phyloP scores from a whole-genome alignment of 805 yeast species.

The Millerozyma miso region DNA sequence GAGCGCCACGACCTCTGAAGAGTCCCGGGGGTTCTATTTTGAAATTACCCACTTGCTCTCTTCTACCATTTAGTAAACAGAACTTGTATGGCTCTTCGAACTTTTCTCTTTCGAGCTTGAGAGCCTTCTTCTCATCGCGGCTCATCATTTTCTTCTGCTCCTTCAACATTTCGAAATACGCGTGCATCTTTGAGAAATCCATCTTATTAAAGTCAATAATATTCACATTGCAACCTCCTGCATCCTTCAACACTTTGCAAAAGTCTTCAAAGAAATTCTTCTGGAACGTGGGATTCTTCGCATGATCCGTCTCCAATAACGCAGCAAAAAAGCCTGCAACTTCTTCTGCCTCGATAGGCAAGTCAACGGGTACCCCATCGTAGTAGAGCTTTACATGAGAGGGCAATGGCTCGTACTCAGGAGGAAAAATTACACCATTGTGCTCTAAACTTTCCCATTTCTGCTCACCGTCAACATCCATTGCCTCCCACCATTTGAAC shows the following conservation, averaged over 20 bases:
- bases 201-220: constrained; percentile 60
- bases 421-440: constrained; percentile 91
- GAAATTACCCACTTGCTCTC: constrained; percentile 90
- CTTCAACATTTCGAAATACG: constrained; percentile 63
- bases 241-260: constrained; percentile 57
- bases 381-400: constrained; percentile 68
- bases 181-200: constrained; percentile 73
- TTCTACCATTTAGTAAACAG: constrained; percentile 80
- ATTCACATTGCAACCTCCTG: constrained; percentile 55
- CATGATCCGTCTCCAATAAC: constrained; percentile 83
- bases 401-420: constrained; percentile 85
- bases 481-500: constrained; percentile 86
- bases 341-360: constrained; percentile 86
- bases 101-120: constrained; percentile 69
- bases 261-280: constrained; percentile 85
- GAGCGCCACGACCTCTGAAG: constrained; percentile 95
- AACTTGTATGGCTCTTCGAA: constrained; percentile 77
- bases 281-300: constrained; percentile 79
- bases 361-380: constrained; percentile 67
- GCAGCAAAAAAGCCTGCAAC: constrained; percentile 96
- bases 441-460: constrained; percentile 89
- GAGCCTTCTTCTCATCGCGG: constrained; percentile 67
- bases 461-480: constrained; percentile 64
- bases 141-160: constrained; percentile 69
- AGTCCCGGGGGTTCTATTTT: constrained; percentile 95